These are phyloP conservation scores for Avena sativa DNA, from an alignment of 176 grass and related monocot species.

Conservation along the genomic window DNA sequence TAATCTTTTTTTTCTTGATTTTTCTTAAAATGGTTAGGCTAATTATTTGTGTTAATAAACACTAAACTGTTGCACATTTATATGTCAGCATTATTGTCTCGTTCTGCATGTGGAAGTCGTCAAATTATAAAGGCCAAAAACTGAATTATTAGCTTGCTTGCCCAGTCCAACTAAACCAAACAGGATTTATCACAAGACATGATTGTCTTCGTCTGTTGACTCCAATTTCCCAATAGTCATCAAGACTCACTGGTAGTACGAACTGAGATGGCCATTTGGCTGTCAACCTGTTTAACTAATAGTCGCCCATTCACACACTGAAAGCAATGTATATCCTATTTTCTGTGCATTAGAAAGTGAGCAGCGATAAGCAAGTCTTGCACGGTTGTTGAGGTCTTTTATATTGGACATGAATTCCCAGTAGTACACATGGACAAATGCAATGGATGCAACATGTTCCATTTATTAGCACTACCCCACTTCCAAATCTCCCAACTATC, in stretches of 20 bases:
- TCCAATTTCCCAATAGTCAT: not conserved
- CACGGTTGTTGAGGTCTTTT: constrained; percentile 20
- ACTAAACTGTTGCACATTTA: not conserved
- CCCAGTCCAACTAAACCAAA: not conserved
- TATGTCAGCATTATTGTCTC: not conserved
- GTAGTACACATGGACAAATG: not conserved
- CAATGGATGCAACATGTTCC: not conserved
- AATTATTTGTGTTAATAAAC: not conserved
- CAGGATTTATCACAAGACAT: not conserved
- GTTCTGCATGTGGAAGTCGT: not conserved
- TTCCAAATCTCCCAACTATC: not conserved
- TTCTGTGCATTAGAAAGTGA: not conserved
- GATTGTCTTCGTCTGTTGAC: not conserved
- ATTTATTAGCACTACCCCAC: not conserved
- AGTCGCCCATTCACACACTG: not conserved
- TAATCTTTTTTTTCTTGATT: no score
- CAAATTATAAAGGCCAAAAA: not conserved
- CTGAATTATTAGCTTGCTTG: not conserved
- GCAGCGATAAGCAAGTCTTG: not conserved
- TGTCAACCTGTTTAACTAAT: not conserved
- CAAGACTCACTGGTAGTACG: not conserved
- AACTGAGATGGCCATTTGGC: not conserved
- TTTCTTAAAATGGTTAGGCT: not conserved
- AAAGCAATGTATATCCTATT: constrained; percentile 26
- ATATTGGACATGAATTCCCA: not conserved